phyloP scores from a whole-genome alignment of 1,284 basidiomycete genomes.

The Anthracocystis setariae region DNA sequence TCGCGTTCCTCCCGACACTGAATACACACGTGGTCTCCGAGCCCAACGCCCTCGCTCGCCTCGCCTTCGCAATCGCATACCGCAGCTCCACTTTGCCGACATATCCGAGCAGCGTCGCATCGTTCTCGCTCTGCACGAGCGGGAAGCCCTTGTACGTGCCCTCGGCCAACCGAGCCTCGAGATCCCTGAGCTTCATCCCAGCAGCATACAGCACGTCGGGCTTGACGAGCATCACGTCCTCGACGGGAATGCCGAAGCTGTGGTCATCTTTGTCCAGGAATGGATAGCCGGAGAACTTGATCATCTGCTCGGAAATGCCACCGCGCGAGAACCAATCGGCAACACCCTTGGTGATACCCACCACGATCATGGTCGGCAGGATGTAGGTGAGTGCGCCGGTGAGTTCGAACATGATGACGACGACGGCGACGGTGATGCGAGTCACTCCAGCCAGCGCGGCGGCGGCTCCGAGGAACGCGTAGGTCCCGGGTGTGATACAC shows the following conservation, averaged over 20 bases:
- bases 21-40: slow-evolving; percentile 56
- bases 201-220: slow-evolving; percentile 78
- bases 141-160: slow-evolving; percentile 87
- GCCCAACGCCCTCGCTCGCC: slow-evolving; percentile 36
- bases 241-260: slow-evolving; percentile 87
- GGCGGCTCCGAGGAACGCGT: slow-evolving; percentile 49
- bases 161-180: slow-evolving; percentile 70
- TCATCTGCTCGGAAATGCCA: slow-evolving; percentile 97
- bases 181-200: slow-evolving; percentile 79
- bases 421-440: slow-evolving; percentile 95
- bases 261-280: slow-evolving; percentile 85
- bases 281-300: slow-evolving; percentile 95
- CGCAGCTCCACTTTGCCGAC: slow-evolving; percentile 85
- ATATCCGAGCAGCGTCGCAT: slow-evolving; percentile 81
- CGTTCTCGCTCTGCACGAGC: slow-evolving; percentile 73
- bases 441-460: slow-evolving; percentile 77
- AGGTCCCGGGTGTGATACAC: slow-evolving; percentile 96
- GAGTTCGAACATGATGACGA: slow-evolving; percentile 99
- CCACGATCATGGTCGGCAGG: slow-evolving; percentile 96
- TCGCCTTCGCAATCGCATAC: slow-evolving; percentile 79
- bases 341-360: slow-evolving; percentile 95
- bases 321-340: slow-evolving; percentile 92
- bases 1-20: slow-evolving; percentile 35
- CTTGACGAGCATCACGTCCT: slow-evolving; percentile 85
- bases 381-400: slow-evolving; percentile 98